These are phyloP conservation scores for Paraurostyla sp. DNA, from an alignment of 73 alveolate species.

Conservation along the genomic window DNA sequence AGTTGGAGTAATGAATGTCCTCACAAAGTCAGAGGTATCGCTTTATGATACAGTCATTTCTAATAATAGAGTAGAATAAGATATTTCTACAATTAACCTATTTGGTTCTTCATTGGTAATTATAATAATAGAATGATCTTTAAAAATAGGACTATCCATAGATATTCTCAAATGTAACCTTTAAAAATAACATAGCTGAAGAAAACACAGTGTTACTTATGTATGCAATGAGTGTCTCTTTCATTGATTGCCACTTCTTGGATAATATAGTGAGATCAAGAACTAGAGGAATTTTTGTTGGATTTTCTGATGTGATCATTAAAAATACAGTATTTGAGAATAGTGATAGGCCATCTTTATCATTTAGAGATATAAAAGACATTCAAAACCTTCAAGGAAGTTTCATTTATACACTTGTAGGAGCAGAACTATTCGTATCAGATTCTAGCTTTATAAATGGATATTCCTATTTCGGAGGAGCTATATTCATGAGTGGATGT, in stretches of 20 bases:
- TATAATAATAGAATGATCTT: no score
- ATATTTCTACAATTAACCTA: background rate
- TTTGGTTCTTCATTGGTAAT: slow-evolving; percentile 48
- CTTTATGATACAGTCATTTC: background rate
- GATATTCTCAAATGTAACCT: background rate
- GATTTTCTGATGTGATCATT: background rate
- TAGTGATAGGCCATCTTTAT: background rate
- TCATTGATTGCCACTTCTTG: background rate
- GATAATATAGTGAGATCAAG: background rate
- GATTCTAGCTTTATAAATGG: slow-evolving; percentile 6
- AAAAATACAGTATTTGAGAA: background rate
- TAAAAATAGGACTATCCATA: background rate
- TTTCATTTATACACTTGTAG: background rate
- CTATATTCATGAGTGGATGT: slow-evolving; percentile 19
- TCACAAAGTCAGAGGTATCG: background rate
- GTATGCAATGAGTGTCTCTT: background rate
- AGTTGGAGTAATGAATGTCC: slow-evolving; percentile 28
- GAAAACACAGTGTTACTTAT: background rate
- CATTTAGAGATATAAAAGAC: background rate
- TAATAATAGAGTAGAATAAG: background rate
- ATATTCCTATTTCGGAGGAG: background rate
- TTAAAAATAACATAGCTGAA: background rate
- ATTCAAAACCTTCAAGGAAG: background rate
- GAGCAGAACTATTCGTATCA: background rate
- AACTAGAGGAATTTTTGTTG: background rate